Base-by-base conservation (phyloP, 129 eudicot genomes). In the Deinandra increscens region DNA sequence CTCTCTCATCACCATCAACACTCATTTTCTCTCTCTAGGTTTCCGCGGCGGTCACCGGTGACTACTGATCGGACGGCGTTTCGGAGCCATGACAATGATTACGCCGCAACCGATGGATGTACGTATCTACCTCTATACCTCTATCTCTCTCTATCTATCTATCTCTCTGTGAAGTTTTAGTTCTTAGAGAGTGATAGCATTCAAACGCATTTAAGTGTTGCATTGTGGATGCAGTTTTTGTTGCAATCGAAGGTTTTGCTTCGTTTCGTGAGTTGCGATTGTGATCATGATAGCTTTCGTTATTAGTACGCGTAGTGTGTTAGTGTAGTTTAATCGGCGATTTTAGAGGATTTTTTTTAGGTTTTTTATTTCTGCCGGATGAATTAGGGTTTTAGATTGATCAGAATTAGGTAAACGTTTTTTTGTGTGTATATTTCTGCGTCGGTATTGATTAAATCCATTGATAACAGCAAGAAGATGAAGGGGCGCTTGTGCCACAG, bases 401-500 rank as follows among this genome's bases (percentile, higher is more conserved):
- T 71, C 77, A 70, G 72, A 54, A 10, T 44, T 62, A 9, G 18
- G 55, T 14, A 37, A 8, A 12, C 11, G 46, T 60, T 36, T 4
- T 51, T 26, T 26, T 76, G 5, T 51, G 5, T 9, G 46, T 42
- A 54, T 71, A 5, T 55, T 19, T 12, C 15, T 55, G 15, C 22
- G 10, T n/a, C 14, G 7, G 18, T 43, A 14, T 23, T 15, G 41
- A 55, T 36, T 54, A 11, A 9, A 46, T 53, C 19, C 2, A 58
- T 14, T 58, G 64, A n/a, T 50, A 66, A 48, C 63, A 85, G 85
- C 97, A 86, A 80, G 97, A 91, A 43, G 97, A 91, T 31, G 96
- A 91, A 73, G 97, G 85, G 87, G 88, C 85, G 97, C 81, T 91
- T 69, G 96, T 91, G 80, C 96, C 96, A 0, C 86, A 83, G 61